These are phyloP conservation scores for Tetrapisispora namnaoensis DNA, from an alignment of 805 yeast species.

Conservation along the genomic window DNA sequence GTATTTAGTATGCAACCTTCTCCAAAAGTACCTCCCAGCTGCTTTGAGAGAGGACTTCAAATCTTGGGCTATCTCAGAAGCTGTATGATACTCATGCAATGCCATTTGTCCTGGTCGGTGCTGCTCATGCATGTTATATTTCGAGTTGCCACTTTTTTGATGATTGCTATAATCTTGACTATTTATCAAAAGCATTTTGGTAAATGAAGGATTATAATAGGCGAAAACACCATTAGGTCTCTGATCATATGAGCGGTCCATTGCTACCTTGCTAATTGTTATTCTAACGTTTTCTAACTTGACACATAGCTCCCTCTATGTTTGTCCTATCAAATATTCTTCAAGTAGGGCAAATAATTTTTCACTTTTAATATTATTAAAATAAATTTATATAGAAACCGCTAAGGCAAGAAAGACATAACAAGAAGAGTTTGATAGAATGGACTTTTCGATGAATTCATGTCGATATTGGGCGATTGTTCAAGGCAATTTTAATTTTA, in stretches of 20 bases:
- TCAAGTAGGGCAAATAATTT: too few relatives aligned
- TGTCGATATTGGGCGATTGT: too few relatives aligned
- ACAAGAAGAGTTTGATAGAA: not conserved
- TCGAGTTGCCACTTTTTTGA: not conserved
- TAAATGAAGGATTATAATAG: not conserved
- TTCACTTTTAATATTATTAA: too few relatives aligned
- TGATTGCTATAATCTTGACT: conserved; percentile 3
- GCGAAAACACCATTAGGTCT: not conserved
- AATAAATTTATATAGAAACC: not conserved
- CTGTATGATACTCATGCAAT: not conserved
- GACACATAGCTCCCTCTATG: too few relatives aligned
- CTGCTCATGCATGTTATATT: not conserved
- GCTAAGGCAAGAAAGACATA: not conserved
- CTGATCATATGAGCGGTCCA: not conserved
- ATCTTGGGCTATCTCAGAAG: conserved; percentile 2
- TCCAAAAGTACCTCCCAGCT: conserved; percentile 10
- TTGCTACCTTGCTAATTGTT: not conserved
- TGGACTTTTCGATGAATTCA: too few relatives aligned
- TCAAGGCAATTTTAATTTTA: not conserved
- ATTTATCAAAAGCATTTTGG: not conserved
- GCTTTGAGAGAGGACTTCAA: conserved; percentile 6
- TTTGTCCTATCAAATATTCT: too few relatives aligned
- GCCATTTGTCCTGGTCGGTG: not conserved
- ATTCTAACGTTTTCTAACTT: too few relatives aligned
- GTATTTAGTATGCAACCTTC: not conserved